Base-by-base conservation (phyloP, 2,329 filamentous ascomycete genomes). In the Waltergamsia citrina region DNA sequence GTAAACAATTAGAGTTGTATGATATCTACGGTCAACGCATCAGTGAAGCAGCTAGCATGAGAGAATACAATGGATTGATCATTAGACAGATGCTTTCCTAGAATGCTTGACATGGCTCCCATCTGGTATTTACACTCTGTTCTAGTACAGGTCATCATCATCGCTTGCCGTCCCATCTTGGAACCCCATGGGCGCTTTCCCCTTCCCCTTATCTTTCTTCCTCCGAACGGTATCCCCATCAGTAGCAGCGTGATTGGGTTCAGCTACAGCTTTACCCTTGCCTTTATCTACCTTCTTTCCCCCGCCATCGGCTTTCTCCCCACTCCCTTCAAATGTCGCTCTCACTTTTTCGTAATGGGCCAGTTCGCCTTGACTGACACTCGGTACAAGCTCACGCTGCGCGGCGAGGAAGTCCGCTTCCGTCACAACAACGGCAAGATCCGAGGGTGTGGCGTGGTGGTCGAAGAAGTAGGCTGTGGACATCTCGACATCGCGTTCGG, bases 401-500 rank as follows among this genome's bases (percentile, higher is more conserved):
- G 39, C 39, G 16, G 30, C 23, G 24, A 34, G 54, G 51, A 98
- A 98, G 56, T 98, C 92, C 32, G 82, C 73, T 56, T 95, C 90
- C 1, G 77, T 83, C 19, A 98, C 92, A 61, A 85, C 78, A 43
- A 98, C 90, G 18, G 81, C 74, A 2, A 90, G 76, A 51, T 98
- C 92, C 30, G 85, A 82, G 9, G 79, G 70, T 0, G 75, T 85
- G 11, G 90, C 87, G 44, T 85, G 69, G 59, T 96, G 90, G 52
- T 98, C 92, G 54, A 98, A 98, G 63, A 88, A 98, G 59, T 92
- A 88, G 0, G 88, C 90, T 2, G 90, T 93, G 2, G 83, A 84
- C 42, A 95, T 73, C 5, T 39, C 45, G 33, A 38, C 34, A 48
- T 41, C 43, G 49, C 24, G 45, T 39, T 6, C 57, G 3, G 62